A percentile compares a stretch with the other conserved stretches of the same genome.
phyloP scores from a whole-genome alignment of 2,329 filamentous ascomycete genomes.

The Fusarium poae region DNA sequence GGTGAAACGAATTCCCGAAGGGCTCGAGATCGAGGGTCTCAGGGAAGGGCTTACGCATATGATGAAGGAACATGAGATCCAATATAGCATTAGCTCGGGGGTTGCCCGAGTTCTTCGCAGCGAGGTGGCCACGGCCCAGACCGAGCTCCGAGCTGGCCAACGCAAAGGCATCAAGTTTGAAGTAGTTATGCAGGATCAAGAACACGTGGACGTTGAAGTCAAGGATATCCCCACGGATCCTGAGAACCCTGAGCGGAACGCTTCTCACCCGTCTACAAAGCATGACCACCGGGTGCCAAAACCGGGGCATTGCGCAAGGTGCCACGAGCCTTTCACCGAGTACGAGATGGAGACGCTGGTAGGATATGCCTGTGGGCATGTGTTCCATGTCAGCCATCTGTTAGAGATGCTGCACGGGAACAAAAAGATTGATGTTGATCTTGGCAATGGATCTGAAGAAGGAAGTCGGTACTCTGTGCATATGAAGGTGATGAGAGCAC shows the following conservation, averaged over 20 bases:
- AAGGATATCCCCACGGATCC: constrained; percentile 56
- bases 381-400: constrained; percentile 82
- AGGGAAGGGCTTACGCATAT: constrained; percentile 89
- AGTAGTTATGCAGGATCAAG: constrained; percentile 64
- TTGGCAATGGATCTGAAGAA: constrained; percentile 59
- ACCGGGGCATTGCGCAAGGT: constrained; percentile 71
- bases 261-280: constrained; percentile 36
- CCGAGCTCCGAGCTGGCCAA: constrained; percentile 81
- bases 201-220: constrained; percentile 60
- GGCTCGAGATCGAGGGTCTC: constrained; percentile 90
- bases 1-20: constrained; percentile 90
- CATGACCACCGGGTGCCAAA: constrained; percentile 53
- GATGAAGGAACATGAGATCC: constrained; percentile 95
- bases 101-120: constrained; percentile 88
- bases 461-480: constrained; percentile 75
- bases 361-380: constrained; percentile 85
- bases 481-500: constrained; percentile 87
- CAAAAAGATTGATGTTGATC: constrained; percentile 61
- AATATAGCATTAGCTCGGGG: constrained; percentile 90
- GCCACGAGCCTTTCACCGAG: constrained; percentile 68
- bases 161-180: constrained; percentile 91
- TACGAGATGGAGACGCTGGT: constrained; percentile 79
- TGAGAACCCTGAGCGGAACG: constrained; percentile 39
- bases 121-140: constrained; percentile 88
- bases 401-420: constrained; percentile 65